Base-by-base conservation (phyloP, 495 filamentous ascomycete species). In the Melanomma pulvis-pyrius region DNA sequence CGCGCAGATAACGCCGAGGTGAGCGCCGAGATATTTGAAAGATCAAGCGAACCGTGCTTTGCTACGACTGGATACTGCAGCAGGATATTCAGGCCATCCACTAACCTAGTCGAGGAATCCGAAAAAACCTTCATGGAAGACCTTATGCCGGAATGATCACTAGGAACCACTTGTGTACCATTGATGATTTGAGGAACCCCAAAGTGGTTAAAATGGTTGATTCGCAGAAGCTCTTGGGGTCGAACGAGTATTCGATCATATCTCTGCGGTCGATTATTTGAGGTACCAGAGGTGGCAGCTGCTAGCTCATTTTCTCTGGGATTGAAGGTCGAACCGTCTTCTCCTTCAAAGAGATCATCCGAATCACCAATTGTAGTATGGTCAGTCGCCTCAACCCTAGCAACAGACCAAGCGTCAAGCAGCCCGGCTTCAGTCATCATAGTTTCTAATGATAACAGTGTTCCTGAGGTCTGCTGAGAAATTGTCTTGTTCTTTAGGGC, bases 271-370 rank as follows among this genome's bases (percentile, higher is more conserved):
- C 82, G 77, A 34, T 77, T 77, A 25, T 80, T 70, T 36, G 73
- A 75, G 30, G 73, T 76, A 28, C 72, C 74, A 17, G 78, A 76
- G 9, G 70, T 76, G 7, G 78, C 74, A 17, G 80, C 78, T 1
- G 84, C 83, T 8, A 84, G 74, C 22, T 71, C 73, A 61, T 87
- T 88, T 0, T 71, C 68, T 0, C 59, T 72, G 6, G 84, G 83
- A 59, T 87, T 80, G 66, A 82, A 88, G 0, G 85, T 88, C 0
- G 83, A 81, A 5, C 83, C 83, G 52, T 82, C 76, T 67, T 86
- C 85, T 7, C 83, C 85, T 21, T 80, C 77, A 41, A 74, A 74
- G 1, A 77, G 32, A 46, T 63, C 69, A 46, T 75, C 71, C 25
- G 75, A 71, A 25, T 75, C 71, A 21, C 29, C 30, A 56, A 49